These are phyloP conservation scores for Penicillium paxilli DNA, from an alignment of 495 filamentous ascomycete species.

Conservation along the genomic window DNA sequence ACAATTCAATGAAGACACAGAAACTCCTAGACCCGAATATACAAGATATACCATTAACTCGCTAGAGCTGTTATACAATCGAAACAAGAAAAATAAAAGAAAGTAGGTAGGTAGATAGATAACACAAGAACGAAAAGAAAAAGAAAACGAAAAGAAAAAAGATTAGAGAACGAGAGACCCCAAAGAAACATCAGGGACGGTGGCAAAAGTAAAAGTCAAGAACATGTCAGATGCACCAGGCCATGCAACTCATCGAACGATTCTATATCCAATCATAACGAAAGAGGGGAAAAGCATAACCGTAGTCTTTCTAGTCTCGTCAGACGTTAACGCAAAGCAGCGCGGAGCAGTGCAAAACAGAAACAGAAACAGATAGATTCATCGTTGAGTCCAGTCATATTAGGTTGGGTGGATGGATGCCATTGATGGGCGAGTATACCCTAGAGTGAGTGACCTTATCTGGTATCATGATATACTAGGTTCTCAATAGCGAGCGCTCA, in stretches of 20 bases:
- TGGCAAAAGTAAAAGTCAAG: too few species aligned
- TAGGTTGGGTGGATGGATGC: too few species aligned
- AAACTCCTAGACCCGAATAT: too few species aligned
- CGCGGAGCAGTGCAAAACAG: background rate
- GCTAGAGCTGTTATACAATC: too few species aligned
- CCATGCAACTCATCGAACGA: background rate
- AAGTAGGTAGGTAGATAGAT: too few species aligned
- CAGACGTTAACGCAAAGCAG: background rate
- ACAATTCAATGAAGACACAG: background rate
- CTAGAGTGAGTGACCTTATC: too few species aligned
- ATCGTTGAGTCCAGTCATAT: background rate
- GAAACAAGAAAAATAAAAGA: background rate
- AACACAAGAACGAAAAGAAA: background rate
- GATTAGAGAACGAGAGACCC: too few species aligned
- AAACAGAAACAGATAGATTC: background rate
- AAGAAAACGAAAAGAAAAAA: background rate
- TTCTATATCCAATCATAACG: background rate
- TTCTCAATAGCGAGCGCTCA: slow-evolving; percentile 63
- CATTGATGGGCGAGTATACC: too few species aligned
- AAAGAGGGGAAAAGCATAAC: background rate
- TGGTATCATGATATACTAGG: background rate
- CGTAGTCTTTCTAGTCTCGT: background rate
- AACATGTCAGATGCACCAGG: background rate
- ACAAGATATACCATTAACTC: too few species aligned
- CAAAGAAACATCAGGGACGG: too few species aligned